Conservation (phyloP, 345 rosid species). For the Carallia pectinifolia region DNA sequence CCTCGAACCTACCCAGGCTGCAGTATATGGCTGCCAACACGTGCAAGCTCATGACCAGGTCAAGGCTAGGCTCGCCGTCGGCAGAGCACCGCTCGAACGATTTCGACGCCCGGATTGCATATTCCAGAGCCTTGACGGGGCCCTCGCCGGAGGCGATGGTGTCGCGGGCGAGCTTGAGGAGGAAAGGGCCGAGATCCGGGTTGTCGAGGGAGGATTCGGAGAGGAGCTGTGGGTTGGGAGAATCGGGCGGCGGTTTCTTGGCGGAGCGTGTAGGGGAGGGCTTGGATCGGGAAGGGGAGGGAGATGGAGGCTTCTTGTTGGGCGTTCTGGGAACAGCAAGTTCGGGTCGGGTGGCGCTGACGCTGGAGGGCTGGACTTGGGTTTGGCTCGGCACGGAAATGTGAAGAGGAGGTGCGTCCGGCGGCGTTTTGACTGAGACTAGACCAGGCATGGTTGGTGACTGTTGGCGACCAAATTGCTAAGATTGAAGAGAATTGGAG, state of each 20-base stretch:
- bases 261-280: constrained; percentile 67
- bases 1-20: constrained; percentile 89
- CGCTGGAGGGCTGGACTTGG: constrained; percentile 27
- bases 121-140: constrained; percentile 81
- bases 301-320: constrained; percentile 59
- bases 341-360: constrained; percentile 39
- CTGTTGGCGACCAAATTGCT: neutral
- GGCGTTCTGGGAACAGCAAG: constrained; percentile 35
- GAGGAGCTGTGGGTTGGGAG: constrained; percentile 35
- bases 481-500: neutral
- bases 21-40: constrained; percentile 93
- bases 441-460: constrained; percentile 75
- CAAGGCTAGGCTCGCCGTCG: constrained; percentile 78
- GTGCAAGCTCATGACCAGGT: constrained; percentile 93
- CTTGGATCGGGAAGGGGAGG: constrained; percentile 77
- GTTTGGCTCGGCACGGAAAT: constrained; percentile 59
- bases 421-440: constrained; percentile 78
- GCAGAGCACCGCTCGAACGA: constrained; percentile 84
- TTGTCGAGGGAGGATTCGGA: constrained; percentile 81
- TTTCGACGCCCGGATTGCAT: constrained; percentile 81
- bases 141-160: constrained; percentile 96
- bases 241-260: constrained; percentile 72
- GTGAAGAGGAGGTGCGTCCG: constrained; percentile 64
- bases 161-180: constrained; percentile 90
- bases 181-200: constrained; percentile 99